Evolutionary conservation across 768 basidiomycete genomes (phyloP), one percentile per base, ranked within the genome.

Genomic region (Crepidotus variabilis): DNA sequence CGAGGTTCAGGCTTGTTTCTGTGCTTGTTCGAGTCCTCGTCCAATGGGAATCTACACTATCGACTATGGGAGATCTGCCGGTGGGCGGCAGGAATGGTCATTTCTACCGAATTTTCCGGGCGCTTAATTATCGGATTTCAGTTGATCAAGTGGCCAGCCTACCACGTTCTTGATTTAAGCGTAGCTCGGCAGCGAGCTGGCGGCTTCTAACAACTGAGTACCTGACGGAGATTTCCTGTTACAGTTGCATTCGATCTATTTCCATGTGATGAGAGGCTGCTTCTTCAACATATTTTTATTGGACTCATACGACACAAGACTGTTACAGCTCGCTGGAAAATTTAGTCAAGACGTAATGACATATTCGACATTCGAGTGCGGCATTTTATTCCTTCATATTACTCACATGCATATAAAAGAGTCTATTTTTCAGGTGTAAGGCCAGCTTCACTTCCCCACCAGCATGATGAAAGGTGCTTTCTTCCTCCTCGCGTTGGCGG

Each of bases 401-500:
- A 8, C 28, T 28, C 28, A 28, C 4, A 3, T 8, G 8, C 4
- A 3, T 28, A 28, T 28, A 28, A 28, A 28, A 28, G 28, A 28
- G 28, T 28, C 28, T 28, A 43, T 43, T 20, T 20, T 11, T 43
- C 39, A 43, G 11, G 5, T 3, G 14, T 11, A 43, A 5, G 39
- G 3, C 5, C 39, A 4, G 39, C 13, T 43, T 43, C 18, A 14
- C 39, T 43, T 43, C 39, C 39, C 39, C 18, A 34, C 54, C 14
- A 6, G 57, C 70, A 52, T 47, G 68, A 78, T 77, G 75, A 76
- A 75, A 66, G 51, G 71, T 16, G 60, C 66, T 18, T 60, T 74
- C 52, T 63, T 71, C 43, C 52, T 72, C 46, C 68, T 78, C 55
- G 67, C 70, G 51, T 67, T 68, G 46, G 72, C 69, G 47, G 72